A percentile compares a stretch with the other conserved stretches of the same genome.
phyloP scores from a whole-genome alignment of 106 monocot species.

The Agapanthus africanus region DNA sequence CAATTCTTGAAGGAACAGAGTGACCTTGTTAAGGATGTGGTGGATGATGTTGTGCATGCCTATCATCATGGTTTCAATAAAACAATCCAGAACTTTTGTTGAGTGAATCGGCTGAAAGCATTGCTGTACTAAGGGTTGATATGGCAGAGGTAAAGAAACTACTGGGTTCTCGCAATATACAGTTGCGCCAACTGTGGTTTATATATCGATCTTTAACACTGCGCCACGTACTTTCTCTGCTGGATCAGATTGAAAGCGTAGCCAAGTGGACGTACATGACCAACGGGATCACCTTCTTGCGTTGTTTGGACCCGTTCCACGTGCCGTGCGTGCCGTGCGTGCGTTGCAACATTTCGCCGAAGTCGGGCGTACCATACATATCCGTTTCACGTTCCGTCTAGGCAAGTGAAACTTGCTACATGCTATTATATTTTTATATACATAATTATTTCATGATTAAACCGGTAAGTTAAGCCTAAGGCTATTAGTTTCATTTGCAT shows the following conservation, averaged over 20 bases:
- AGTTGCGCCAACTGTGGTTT: conserved; percentile 88
- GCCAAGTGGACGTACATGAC: no score
- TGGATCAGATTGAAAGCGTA: conserved; percentile 92
- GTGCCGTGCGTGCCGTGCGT: no score
- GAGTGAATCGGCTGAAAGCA: conserved; percentile 94
- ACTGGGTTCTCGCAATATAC: conserved; percentile 84
- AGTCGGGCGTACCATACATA: no score
- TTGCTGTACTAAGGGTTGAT: conserved; percentile 59
- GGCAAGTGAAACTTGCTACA: no score
- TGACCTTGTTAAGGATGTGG: conserved; percentile 91
- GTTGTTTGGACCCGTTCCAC: no score
- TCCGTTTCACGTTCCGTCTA: no score
- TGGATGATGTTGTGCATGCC: conserved; percentile 96
- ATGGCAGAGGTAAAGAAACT: conserved; percentile 83
- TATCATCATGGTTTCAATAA: conserved; percentile 99
- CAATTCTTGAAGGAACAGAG: conserved; percentile 88
- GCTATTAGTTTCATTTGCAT: no score
- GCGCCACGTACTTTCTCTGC: conserved; percentile 65
- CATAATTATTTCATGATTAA: no score
- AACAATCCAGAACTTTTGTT: conserved; percentile 96
- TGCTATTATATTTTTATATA: no score
- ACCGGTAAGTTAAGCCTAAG: no score
- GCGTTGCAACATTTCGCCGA: no score
- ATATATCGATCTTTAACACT: conserved; percentile 84
- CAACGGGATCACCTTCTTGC: no score